These are phyloP conservation scores for Hippophae tibetana DNA, from an alignment of 306 rosid genomes.

Conservation along the genomic window DNA sequence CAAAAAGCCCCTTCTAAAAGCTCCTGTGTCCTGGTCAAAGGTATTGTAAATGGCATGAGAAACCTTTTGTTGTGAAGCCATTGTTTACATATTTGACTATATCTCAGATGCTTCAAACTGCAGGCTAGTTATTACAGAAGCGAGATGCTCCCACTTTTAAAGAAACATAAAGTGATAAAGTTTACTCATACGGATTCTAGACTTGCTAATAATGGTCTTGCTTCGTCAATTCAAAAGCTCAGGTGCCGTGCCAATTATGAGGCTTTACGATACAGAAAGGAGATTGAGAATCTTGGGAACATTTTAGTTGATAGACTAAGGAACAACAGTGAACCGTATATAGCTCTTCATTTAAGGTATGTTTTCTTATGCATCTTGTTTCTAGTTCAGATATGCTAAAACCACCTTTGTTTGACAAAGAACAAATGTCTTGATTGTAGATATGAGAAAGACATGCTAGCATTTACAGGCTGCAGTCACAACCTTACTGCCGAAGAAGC, in stretches of 20 bases:
- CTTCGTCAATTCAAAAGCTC: slow-evolving; percentile 71
- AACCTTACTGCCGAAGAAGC: slow-evolving; percentile 68
- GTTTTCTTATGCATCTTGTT: neutral
- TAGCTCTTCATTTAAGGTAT: slow-evolving; percentile 95
- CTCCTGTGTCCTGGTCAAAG: slow-evolving; percentile 99
- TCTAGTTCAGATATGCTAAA: neutral
- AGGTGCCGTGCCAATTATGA: slow-evolving; percentile 85
- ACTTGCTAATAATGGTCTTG: slow-evolving; percentile 77
- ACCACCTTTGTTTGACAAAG: neutral
- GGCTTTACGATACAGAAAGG: slow-evolving; percentile 60
- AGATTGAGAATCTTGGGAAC: slow-evolving; percentile 82
- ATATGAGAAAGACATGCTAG: slow-evolving; percentile 98
- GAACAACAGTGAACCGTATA: slow-evolving; percentile 55
- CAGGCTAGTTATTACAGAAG: slow-evolving; percentile 91
- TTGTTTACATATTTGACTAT: neutral
- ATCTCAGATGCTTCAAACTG: slow-evolving; percentile 30
- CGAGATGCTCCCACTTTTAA: slow-evolving; percentile 65
- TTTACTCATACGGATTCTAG: slow-evolving; percentile 92
- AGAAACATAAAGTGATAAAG: slow-evolving; percentile 51
- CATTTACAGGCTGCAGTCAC: slow-evolving; percentile 95
- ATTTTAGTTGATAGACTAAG: slow-evolving; percentile 62
- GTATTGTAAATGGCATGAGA: slow-evolving; percentile 25
- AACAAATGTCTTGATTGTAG: slow-evolving; percentile 27
- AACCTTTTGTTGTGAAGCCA: neutral
- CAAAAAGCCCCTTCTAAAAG: slow-evolving; percentile 53